A percentile compares a stretch with the other conserved stretches of the same genome.
phyloP scores from a whole-genome alignment of 1,139 yeast species.

The Suhomyces panamericanus region DNA sequence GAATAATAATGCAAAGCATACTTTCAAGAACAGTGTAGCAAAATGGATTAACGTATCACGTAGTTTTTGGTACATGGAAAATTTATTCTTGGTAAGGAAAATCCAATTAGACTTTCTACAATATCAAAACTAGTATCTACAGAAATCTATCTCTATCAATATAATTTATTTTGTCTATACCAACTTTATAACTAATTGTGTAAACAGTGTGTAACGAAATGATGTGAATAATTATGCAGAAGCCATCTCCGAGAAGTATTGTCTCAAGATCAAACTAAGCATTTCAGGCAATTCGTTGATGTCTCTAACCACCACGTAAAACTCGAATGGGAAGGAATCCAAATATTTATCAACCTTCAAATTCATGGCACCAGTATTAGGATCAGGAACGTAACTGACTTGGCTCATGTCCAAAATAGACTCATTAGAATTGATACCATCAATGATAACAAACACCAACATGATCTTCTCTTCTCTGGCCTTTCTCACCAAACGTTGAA shows the following conservation, averaged over 20 bases:
- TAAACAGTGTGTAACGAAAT: too few relatives aligned
- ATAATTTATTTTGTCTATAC: too few relatives aligned
- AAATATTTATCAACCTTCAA: conserved; percentile 81
- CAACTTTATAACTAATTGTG: too few relatives aligned
- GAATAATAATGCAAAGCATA: too few relatives aligned
- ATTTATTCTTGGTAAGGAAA: too few relatives aligned
- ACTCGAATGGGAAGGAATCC: conserved; percentile 95
- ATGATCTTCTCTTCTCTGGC: conserved; percentile 92
- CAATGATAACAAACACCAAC: conserved; percentile 93
- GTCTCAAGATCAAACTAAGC: conserved; percentile 85
- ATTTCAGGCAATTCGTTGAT: conserved; percentile 89
- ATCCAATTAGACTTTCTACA: too few relatives aligned
- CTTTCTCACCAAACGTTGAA: conserved; percentile 79
- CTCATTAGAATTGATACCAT: conserved; percentile 80
- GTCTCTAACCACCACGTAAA: conserved; percentile 89
- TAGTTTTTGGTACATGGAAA: too few relatives aligned
- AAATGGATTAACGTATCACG: too few relatives aligned
- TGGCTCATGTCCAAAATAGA: conserved; percentile 95
- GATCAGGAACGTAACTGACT: conserved; percentile 70
- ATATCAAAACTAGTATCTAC: too few relatives aligned
- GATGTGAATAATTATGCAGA: conserved; percentile 15
- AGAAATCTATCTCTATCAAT: too few relatives aligned
- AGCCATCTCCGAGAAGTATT: conserved; percentile 75
- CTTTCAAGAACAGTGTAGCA: too few relatives aligned
- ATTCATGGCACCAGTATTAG: conserved; percentile 66